These are phyloP conservation scores for Dalbergia oliveri DNA, from an alignment of 306 rosid genomes.

Conservation along the genomic window DNA sequence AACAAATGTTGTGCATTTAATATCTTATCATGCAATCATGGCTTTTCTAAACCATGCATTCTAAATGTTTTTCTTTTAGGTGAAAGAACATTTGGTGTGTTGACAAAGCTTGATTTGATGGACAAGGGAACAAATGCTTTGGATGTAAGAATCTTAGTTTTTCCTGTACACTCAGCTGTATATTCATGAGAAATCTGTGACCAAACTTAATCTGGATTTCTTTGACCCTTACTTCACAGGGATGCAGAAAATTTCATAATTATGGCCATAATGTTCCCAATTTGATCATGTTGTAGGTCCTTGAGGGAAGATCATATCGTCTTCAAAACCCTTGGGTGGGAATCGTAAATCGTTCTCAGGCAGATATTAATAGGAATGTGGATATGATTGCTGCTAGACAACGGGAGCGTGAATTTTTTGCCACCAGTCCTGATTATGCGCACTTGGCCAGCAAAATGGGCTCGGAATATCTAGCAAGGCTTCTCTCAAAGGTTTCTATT, in stretches of 20 bases:
- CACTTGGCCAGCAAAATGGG: constrained; percentile 93
- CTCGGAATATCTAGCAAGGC: constrained; percentile 94
- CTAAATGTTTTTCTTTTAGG: constrained; percentile 56
- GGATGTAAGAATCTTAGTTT: constrained; percentile 65
- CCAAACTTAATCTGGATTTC: constrained; percentile 19
- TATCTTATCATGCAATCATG: constrained; percentile 18
- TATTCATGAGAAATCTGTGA: constrained; percentile 26
- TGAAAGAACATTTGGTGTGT: constrained; percentile 87
- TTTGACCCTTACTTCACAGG: background rate
- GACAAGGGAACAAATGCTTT: constrained; percentile 92
- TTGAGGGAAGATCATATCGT: constrained; percentile 92
- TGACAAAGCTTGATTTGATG: constrained; percentile 97
- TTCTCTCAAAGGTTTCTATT: constrained; percentile 82
- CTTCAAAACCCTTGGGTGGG: constrained; percentile 98
- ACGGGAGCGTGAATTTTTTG: constrained; percentile 89
- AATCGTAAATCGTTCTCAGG: constrained; percentile 95
- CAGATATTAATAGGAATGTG: constrained; percentile 81
- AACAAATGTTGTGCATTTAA: constrained; percentile 17
- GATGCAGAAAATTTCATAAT: background rate
- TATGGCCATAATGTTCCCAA: constrained; percentile 4
- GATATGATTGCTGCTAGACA: constrained; percentile 89
- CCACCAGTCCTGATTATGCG: constrained; percentile 83
- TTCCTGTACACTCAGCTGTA: constrained; percentile 32
- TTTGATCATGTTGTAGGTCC: constrained; percentile 64
- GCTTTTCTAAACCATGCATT: constrained; percentile 27